Percentiles rank a stretch among this genome's conserved stretches.
Evolutionary conservation across 2,329 filamentous ascomycete genomes (phyloP).

Genomic region (Ilyonectria destructans): DNA sequence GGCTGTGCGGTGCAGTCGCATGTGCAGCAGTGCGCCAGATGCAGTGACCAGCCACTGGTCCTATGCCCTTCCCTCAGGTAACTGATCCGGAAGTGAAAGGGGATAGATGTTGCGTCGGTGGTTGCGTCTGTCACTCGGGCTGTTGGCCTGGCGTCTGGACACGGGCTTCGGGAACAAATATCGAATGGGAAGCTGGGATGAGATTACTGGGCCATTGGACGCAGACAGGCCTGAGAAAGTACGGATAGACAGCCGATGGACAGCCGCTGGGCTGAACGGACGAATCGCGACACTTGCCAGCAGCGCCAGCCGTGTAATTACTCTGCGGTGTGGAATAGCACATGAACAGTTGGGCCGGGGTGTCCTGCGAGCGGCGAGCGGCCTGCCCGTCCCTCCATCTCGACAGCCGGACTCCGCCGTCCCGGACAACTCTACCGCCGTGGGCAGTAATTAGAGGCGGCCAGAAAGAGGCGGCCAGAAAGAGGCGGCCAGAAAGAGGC

Average conservation of each 20-base stretch:
- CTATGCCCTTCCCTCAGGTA: slow-evolving; percentile 31
- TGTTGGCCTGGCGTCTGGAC: slow-evolving; percentile 1
- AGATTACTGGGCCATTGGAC: background rate
- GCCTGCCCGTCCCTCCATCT: slow-evolving; percentile 4
- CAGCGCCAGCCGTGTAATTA: background rate
- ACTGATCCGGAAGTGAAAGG: slow-evolving; percentile 5
- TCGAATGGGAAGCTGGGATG: slow-evolving; percentile 14
- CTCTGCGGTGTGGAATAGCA: slow-evolving; percentile 8
- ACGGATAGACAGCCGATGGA: background rate
- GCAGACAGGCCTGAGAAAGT: background rate
- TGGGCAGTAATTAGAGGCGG: background rate
- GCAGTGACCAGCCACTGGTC: slow-evolving; percentile 28
- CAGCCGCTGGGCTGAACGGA: slow-evolving; percentile 3
- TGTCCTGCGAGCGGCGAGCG: slow-evolving; percentile 11
- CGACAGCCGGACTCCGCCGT: background rate
- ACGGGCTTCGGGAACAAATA: slow-evolving; percentile 11
- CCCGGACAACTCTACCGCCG: background rate
- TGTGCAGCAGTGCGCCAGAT: slow-evolving; percentile 29
- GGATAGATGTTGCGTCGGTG: background rate
- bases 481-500: no score
- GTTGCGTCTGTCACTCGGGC: slow-evolving; percentile 9
- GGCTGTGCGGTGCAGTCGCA: slow-evolving; percentile 35
- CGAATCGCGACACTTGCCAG: slow-evolving; percentile 24
- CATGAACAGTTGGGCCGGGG: slow-evolving; percentile 1
- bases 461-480: no score